phyloP scores from a whole-genome alignment of 148 eudicot genomes.

The Limonium bicolor region DNA sequence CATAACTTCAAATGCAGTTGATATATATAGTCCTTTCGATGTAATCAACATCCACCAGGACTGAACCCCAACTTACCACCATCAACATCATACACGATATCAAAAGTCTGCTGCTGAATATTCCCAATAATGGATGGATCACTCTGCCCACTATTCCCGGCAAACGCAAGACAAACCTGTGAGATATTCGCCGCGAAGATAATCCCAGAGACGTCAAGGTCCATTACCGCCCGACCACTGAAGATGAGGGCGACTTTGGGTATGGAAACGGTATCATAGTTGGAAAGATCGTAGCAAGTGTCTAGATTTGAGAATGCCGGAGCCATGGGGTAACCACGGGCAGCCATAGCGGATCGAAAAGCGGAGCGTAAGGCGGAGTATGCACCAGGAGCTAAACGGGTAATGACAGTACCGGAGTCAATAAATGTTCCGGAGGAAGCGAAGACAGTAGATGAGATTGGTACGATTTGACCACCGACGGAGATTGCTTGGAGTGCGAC shows the following conservation, averaged over 20 bases:
- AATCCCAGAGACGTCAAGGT: slow-evolving; percentile 23
- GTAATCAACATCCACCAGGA: slow-evolving; percentile 30
- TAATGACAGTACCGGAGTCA: slow-evolving; percentile 77
- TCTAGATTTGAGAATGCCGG: slow-evolving; percentile 40
- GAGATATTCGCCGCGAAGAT: slow-evolving; percentile 7
- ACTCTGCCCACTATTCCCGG: slow-evolving; percentile 27
- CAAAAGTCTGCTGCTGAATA: slow-evolving; percentile 46
- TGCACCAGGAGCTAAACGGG: slow-evolving; percentile 50
- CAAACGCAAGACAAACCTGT: slow-evolving; percentile 56
- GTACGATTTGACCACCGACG: slow-evolving; percentile 26
- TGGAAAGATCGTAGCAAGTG: slow-evolving; percentile 50
- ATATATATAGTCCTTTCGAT: too few species aligned
- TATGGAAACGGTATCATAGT: slow-evolving; percentile 15
- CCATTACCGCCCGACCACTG: slow-evolving; percentile 24
- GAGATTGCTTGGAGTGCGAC: slow-evolving; percentile 22
- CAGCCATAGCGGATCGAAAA: slow-evolving; percentile 41
- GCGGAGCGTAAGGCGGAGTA: slow-evolving; percentile 30
- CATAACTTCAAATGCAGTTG: too few species aligned
- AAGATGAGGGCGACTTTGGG: slow-evolving; percentile 40
- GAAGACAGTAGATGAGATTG: slow-evolving; percentile 39
- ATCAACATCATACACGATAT: slow-evolving; percentile 56
- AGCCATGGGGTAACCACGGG: slow-evolving; percentile 27
- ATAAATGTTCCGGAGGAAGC: slow-evolving; percentile 29
- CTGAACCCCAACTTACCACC: slow-evolving; percentile 66
- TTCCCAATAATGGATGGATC: slow-evolving; percentile 47